phyloP scores from a whole-genome alignment of 441 rosid species.

The Pelargonium australe region DNA sequence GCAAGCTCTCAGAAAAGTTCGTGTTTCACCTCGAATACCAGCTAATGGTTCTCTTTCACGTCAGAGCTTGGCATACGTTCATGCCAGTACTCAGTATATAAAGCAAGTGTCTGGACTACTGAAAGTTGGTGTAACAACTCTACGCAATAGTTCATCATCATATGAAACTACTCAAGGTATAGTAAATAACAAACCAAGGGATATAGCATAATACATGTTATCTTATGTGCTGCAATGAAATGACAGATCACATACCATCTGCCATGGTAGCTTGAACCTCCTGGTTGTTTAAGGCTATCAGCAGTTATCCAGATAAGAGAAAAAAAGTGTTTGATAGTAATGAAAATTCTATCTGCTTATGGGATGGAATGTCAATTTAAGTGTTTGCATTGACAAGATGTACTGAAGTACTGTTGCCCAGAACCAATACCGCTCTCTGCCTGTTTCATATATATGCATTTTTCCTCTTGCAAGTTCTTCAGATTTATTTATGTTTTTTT shows the following conservation, averaged over 20 bases:
- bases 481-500: not conserved
- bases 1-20: conserved; percentile 63
- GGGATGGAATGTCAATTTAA: conserved; percentile 1
- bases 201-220: not conserved
- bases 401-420: too few species aligned
- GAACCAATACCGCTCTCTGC: not conserved
- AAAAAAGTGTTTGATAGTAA: not conserved
- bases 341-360: not conserved
- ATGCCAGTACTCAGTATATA: conserved; percentile 85
- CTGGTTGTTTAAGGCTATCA: not conserved
- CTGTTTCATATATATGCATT: not conserved
- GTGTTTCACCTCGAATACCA: conserved; percentile 47
- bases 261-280: not conserved
- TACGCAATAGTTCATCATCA: conserved; percentile 84
- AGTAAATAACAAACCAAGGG: conserved; percentile 23
- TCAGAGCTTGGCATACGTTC: conserved; percentile 90
- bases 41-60: conserved; percentile 73
- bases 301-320: not conserved
- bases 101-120: conserved; percentile 91
- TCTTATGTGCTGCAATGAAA: conserved; percentile 9
- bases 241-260: not conserved
- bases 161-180: conserved; percentile 86
- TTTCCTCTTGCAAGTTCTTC: not conserved
- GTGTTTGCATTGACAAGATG: not conserved
- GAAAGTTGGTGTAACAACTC: conserved; percentile 79